Evolutionary conservation across 2,329 filamentous ascomycete species (phyloP).

Genomic region (Malbranchea zuffiana): DNA sequence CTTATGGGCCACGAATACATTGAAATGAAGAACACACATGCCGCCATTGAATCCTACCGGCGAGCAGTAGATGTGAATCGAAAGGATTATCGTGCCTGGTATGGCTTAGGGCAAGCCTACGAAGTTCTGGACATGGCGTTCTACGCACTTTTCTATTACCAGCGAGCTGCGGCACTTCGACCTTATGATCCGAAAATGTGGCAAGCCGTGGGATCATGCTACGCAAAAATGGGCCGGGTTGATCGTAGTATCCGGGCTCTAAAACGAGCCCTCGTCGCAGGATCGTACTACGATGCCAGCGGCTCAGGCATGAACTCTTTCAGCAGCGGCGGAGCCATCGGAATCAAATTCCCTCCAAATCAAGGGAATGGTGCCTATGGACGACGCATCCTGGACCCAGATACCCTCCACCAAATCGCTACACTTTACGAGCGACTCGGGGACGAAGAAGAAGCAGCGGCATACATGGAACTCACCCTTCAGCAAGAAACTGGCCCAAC

Average conservation of each 20-base stretch:
- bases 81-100: conserved; percentile 95
- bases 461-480: conserved; percentile 92
- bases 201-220: conserved; percentile 87
- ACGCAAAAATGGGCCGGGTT: conserved; percentile 76
- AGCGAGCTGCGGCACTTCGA: conserved; percentile 82
- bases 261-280: conserved; percentile 80
- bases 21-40: conserved; percentile 96
- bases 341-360: conserved; percentile 23
- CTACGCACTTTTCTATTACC: conserved; percentile 95
- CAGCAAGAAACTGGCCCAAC: conserved; percentile 74
- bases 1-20: conserved; percentile 98
- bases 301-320: conserved; percentile 19
- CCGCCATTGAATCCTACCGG: conserved; percentile 92
- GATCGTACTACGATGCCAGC: conserved; percentile 69
- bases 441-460: conserved; percentile 67
- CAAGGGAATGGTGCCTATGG: conserved; percentile 21
- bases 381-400: conserved; percentile 61
- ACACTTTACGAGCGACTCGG: conserved; percentile 72
- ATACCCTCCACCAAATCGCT: conserved; percentile 82
- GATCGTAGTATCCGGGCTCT: conserved; percentile 90
- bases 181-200: conserved; percentile 98
- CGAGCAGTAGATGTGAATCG: conserved; percentile 92
- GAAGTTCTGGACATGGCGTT: conserved; percentile 97
- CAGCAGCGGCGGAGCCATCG: conserved; percentile 34
- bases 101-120: conserved; percentile 91